A percentile compares a stretch with the other conserved stretches of the same genome.
Conservation (phyloP, 331 rosid species). For the Rhamnella rubrinervis region DNA sequence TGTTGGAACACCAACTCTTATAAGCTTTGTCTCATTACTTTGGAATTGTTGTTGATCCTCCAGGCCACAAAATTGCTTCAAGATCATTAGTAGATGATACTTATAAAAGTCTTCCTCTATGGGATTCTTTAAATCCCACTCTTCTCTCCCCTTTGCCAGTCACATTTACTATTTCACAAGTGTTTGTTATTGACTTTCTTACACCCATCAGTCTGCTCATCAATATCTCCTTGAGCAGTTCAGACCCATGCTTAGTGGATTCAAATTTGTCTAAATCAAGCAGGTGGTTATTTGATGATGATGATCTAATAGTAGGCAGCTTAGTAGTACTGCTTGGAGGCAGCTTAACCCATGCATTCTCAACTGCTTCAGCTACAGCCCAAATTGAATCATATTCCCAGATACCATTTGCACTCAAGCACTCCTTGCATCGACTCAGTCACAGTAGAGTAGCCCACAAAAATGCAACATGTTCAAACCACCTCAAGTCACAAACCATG, state of each 20-base stretch:
- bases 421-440: conserved; percentile 8
- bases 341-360: conserved; percentile 5
- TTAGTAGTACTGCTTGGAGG: background rate
- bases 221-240: conserved; percentile 4
- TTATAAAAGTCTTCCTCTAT: background rate
- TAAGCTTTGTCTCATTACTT: background rate
- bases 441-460: background rate
- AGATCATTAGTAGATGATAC: background rate
- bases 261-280: background rate
- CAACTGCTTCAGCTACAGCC: conserved; percentile 24
- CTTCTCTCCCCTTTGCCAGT: conserved; percentile 20
- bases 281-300: background rate
- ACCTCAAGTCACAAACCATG: conserved; percentile 1
- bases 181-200: background rate
- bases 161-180: conserved; percentile 22
- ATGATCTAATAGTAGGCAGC: background rate
- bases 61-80: conserved; percentile 25
- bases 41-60: conserved; percentile 7
- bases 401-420: background rate
- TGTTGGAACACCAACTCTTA: conserved; percentile 17
- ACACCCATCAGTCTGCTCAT: conserved; percentile 14
- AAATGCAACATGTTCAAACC: background rate
- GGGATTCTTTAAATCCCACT: background rate
- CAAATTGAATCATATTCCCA: conserved; percentile 24
- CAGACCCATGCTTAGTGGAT: background rate